phyloP scores from a whole-genome alignment of 805 yeast species.

The Candida peoriensis region DNA sequence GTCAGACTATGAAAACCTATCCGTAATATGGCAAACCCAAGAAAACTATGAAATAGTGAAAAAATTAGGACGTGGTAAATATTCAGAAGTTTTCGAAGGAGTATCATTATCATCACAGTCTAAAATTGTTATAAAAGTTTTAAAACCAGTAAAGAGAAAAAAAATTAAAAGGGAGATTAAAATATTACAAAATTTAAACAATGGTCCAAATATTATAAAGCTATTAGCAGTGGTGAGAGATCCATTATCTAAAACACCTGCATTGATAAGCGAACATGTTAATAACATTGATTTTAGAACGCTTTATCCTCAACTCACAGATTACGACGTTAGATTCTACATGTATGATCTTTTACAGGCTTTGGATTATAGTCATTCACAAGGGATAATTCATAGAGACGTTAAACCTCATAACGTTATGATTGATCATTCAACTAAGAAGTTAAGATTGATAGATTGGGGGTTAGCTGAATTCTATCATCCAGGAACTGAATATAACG shows the following conservation, averaged over 20 bases:
- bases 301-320: slow-evolving; percentile 74
- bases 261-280: slow-evolving; percentile 79
- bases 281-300: slow-evolving; percentile 83
- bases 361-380: slow-evolving; percentile 82
- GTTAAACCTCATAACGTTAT: slow-evolving; percentile 92
- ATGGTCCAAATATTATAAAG: slow-evolving; percentile 77
- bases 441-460: slow-evolving; percentile 84
- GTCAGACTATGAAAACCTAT: slow-evolving; percentile 79
- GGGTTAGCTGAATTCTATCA: slow-evolving; percentile 93
- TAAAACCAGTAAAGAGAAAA: slow-evolving; percentile 90
- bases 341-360: slow-evolving; percentile 80
- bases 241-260: slow-evolving; percentile 79
- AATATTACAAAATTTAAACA: slow-evolving; percentile 76
- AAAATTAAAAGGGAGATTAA: slow-evolving; percentile 89
- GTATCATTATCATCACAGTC: slow-evolving; percentile 55
- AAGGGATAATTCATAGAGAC: slow-evolving; percentile 94
- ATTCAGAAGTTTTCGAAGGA: slow-evolving; percentile 90
- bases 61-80: slow-evolving; percentile 89
- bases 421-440: slow-evolving; percentile 70
- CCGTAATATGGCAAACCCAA: slow-evolving; percentile 80
- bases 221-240: slow-evolving; percentile 85
- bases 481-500: slow-evolving; percentile 84
- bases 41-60: slow-evolving; percentile 79
- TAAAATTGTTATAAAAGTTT: slow-evolving; percentile 80
- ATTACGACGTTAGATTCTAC: slow-evolving; percentile 73